Evolutionary conservation across 805 yeast genomes (phyloP).

Genomic region (Metschnikowia noctiluminum): DNA sequence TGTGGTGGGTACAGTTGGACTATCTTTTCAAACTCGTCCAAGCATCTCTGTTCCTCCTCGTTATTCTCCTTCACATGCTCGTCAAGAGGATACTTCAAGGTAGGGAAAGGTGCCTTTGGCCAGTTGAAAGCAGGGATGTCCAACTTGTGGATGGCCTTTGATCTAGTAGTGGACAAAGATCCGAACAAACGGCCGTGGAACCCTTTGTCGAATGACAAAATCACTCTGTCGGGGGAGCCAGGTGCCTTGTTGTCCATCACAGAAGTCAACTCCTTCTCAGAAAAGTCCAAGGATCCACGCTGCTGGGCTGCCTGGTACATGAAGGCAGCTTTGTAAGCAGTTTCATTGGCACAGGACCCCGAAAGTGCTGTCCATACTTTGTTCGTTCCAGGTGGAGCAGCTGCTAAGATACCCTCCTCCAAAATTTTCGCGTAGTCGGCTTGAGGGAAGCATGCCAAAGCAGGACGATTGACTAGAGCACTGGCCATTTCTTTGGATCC

Average conservation of each 20-base stretch:
- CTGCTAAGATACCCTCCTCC: conserved; percentile 43
- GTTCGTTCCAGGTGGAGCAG: conserved; percentile 76
- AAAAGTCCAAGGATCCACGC: conserved; percentile 63
- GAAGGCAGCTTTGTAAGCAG: conserved; percentile 86
- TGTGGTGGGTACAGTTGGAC: conserved; percentile 58
- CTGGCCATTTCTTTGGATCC: conserved; percentile 64
- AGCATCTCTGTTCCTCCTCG: conserved; percentile 78
- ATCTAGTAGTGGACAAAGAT: conserved; percentile 84
- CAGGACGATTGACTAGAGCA: conserved; percentile 80
- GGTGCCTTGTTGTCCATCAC: conserved; percentile 83
- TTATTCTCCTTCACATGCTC: conserved; percentile 59
- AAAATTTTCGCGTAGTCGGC: conserved; percentile 59
- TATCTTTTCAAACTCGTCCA: conserved; percentile 68
- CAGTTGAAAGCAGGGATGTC: conserved; percentile 91
- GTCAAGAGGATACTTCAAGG: conserved; percentile 79
- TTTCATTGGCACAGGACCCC: conserved; percentile 87
- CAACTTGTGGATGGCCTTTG: conserved; percentile 92
- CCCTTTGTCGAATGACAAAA: conserved; percentile 80
- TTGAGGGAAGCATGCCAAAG: conserved; percentile 57
- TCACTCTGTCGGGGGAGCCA: conserved; percentile 84
- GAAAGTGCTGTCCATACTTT: conserved; percentile 77
- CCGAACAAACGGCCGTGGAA: conserved; percentile 97
- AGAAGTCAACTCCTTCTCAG: conserved; percentile 64
- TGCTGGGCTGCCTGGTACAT: conserved; percentile 68
- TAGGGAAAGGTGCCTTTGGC: conserved; percentile 95